Evolutionary conservation across 805 yeast genomes (phyloP).

Genomic region (Yamadazyma nakazawae): DNA sequence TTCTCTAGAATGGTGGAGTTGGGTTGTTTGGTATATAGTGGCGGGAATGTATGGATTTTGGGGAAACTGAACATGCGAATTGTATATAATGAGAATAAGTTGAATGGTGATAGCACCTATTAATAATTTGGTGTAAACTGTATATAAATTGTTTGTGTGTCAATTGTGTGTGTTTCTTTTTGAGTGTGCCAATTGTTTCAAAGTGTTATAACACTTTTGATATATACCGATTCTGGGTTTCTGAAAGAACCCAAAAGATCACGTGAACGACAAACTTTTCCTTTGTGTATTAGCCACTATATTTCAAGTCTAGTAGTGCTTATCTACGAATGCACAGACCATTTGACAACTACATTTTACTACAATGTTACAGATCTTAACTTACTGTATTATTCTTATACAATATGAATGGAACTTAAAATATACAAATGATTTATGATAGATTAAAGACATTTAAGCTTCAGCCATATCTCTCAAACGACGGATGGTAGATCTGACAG

Average conservation of each 20-base stretch:
- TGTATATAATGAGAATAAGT: neutral
- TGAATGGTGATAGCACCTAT: neutral
- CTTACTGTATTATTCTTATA: constrained; percentile 2
- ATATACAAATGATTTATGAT: constrained; percentile 18
- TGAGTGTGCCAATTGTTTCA: no score
- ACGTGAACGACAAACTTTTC: no score
- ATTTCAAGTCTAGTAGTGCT: no score
- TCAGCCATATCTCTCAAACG: constrained; percentile 99
- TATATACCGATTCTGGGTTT: no score
- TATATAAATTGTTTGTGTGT: no score
- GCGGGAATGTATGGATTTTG: constrained; percentile 67
- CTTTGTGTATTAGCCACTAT: no score
- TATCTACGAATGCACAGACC: no score
- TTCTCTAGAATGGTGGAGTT: constrained; percentile 73
- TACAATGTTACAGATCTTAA: neutral
- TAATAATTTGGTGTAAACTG: no score
- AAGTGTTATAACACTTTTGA: no score
- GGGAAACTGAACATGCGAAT: constrained; percentile 31
- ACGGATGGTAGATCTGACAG: constrained; percentile 99
- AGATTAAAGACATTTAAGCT: constrained; percentile 58
- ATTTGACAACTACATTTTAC: neutral
- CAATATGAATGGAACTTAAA: constrained; percentile 18
- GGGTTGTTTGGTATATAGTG: constrained; percentile 87
- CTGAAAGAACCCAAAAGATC: no score
- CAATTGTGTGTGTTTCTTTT: no score